Base-by-base conservation (phyloP, 1,139 yeast genomes). In the Nakaseomyces bracarensis region DNA sequence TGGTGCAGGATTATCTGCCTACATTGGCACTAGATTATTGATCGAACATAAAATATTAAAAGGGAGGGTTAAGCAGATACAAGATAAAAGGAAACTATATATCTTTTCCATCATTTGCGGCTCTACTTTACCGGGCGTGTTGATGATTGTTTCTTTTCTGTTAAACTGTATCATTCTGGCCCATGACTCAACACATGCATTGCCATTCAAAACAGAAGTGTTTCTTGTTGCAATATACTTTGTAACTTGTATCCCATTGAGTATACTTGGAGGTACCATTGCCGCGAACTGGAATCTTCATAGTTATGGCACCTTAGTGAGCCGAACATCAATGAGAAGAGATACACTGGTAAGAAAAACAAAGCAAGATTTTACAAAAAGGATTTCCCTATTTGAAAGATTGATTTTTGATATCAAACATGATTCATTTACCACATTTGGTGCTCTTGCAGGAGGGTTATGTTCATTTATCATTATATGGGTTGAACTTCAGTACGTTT, bases 1-100 rank as follows among this genome's bases (percentile, higher is more conserved):
- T 37, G 83, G 91, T 18, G 94, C 93, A 0, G 70, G 78, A 21
- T 71, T 81, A 42, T 80, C 93, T 0, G 85, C 95, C 0, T 83
- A 74, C 55, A 67, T 77, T 10, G 85, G 93, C 19, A 69, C 83
- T 13, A 40, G 39, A 21, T n/a, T 40, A 6, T 21, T 16, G 4
- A 34, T 35, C 13, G 37, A 27, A 10, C 14, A 30, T 11, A 15
- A 26, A 27, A 40, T 20, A 11, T 10, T 70, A 79, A 42, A 64
- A 81, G 30, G 45, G 51, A 18, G 58, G 65, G 18, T 49, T 45
- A 27, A 39, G 38, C 20, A 45, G 39, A 28, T 40, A 41, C 22
- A 33, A 29, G 20, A 40, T 33, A 4, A 26, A 38, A 13, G 43
- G 34, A 29, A 39, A 18, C 36, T 13, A 36, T 31, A 34, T 7